A percentile compares a stretch with the other conserved stretches of the same genome.
Conservation (phyloP, 345 rosid genomes). For the Salix purpurea region DNA sequence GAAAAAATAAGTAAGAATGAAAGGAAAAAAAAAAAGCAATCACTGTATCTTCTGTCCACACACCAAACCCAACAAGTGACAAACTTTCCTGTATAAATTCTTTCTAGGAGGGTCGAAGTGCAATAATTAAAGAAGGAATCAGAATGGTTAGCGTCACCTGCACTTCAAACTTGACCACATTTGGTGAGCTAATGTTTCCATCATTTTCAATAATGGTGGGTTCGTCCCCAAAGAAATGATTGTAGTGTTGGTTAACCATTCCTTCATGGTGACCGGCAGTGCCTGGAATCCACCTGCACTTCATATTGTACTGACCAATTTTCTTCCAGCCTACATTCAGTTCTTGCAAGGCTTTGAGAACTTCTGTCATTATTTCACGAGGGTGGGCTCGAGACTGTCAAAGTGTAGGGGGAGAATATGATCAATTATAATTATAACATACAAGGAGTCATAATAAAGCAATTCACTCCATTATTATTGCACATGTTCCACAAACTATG, state of each 20-base stretch:
- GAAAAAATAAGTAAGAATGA: background rate
- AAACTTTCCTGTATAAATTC: background rate
- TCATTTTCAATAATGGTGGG: slow-evolving; percentile 53
- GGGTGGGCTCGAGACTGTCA: slow-evolving; percentile 83
- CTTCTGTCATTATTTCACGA: slow-evolving; percentile 83
- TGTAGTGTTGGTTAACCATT: slow-evolving; percentile 57
- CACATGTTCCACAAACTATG: background rate
- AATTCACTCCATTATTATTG: background rate
- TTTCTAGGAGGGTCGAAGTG: background rate
- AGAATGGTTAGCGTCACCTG: slow-evolving; percentile 49
- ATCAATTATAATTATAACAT: background rate
- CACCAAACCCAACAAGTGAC: background rate
- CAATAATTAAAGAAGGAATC: background rate
- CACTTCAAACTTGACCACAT: slow-evolving; percentile 84
- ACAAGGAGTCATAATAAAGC: background rate
- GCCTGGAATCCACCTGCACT: slow-evolving; percentile 82
- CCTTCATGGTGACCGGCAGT: slow-evolving; percentile 53
- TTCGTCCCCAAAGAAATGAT: slow-evolving; percentile 67
- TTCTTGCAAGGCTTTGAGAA: slow-evolving; percentile 77
- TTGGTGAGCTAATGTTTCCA: slow-evolving; percentile 38
- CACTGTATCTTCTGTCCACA: background rate
- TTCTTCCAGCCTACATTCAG: slow-evolving; percentile 91
- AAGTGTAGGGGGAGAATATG: slow-evolving; percentile 11
- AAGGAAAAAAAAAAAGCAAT: background rate
- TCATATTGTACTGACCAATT: slow-evolving; percentile 93